Conservation (phyloP, 768 basidiomycete genomes). For the Lactarius sanguifluus region DNA sequence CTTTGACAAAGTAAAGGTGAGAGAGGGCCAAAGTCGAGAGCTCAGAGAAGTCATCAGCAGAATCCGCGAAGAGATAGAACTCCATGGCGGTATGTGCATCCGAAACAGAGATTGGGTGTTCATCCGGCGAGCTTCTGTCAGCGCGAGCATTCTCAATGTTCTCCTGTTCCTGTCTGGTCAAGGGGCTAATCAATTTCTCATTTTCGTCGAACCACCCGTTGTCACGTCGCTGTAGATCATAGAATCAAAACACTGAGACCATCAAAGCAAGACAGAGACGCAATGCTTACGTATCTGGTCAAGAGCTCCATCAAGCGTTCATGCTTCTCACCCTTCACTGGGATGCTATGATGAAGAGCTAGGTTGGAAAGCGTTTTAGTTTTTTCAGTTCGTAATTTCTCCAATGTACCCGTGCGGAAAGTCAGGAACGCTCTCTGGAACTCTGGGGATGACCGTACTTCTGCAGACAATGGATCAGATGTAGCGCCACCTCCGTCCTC, state of each 20-base stretch:
- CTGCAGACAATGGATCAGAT: neutral
- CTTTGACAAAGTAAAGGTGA: neutral
- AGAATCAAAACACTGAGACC: neutral
- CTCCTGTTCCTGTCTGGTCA: neutral
- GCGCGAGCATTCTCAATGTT: neutral
- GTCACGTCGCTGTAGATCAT: neutral
- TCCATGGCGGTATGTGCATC: neutral
- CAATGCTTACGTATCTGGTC: neutral
- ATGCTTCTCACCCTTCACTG: neutral
- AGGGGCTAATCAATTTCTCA: neutral
- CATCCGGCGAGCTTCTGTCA: neutral
- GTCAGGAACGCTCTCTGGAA: neutral
- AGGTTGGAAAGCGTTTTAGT: neutral
- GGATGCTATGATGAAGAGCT: neutral
- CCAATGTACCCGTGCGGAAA: constrained; percentile 1
- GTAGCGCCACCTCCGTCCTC: neutral
- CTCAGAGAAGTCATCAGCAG: neutral
- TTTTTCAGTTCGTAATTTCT: neutral
- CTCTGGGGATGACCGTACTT: neutral
- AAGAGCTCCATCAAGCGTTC: neutral
- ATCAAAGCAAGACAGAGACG: neutral
- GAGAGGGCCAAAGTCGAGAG: neutral
- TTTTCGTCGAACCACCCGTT: neutral
- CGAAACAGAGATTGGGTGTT: neutral
- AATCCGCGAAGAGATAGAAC: neutral